Percentiles rank a stretch among this genome's conserved stretches.
These are phyloP conservation scores for Agapanthus africanus DNA, from an alignment of 106 monocot species.

Conservation along the genomic window DNA sequence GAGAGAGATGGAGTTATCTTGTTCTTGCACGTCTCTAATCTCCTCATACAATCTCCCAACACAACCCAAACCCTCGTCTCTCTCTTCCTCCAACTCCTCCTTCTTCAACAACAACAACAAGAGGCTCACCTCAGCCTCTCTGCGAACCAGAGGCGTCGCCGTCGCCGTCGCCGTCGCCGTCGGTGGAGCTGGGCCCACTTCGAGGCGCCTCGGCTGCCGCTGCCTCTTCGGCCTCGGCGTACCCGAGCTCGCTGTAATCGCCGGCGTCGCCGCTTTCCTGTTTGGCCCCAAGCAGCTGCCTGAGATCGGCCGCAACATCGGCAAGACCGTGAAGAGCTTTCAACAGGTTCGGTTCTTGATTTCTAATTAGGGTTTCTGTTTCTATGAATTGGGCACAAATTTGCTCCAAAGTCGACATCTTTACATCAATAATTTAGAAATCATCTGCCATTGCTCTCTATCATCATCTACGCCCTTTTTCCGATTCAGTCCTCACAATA, in stretches of 20 bases:
- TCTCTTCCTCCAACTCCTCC: slow-evolving; percentile 16
- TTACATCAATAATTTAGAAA: too few species aligned
- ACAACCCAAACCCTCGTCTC: slow-evolving; percentile 2
- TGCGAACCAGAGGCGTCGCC: slow-evolving; percentile 1
- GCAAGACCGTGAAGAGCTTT: slow-evolving; percentile 95
- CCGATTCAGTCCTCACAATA: too few species aligned
- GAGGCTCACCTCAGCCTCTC: not conserved
- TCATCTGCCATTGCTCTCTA: too few species aligned
- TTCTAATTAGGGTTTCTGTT: too few species aligned
- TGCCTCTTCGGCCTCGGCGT: slow-evolving; percentile 94
- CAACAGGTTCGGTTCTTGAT: too few species aligned
- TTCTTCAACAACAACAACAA: slow-evolving; percentile 14
- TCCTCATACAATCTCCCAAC: not conserved
- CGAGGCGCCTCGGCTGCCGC: slow-evolving; percentile 28
- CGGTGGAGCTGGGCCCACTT: slow-evolving; percentile 10
- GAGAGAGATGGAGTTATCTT: slow-evolving; percentile 22
- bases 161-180: slow-evolving; percentile 4
- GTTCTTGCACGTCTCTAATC: not conserved
- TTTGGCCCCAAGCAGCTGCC: slow-evolving; percentile 95
- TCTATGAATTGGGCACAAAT: too few species aligned
- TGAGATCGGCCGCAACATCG: slow-evolving; percentile 77
- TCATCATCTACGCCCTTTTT: too few species aligned
- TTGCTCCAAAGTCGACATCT: too few species aligned
- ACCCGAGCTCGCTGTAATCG: slow-evolving; percentile 92
- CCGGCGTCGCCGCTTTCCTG: slow-evolving; percentile 82